phyloP scores from a whole-genome alignment of 176 grass and related monocot genomes.

The Eragrostis nindensis region DNA sequence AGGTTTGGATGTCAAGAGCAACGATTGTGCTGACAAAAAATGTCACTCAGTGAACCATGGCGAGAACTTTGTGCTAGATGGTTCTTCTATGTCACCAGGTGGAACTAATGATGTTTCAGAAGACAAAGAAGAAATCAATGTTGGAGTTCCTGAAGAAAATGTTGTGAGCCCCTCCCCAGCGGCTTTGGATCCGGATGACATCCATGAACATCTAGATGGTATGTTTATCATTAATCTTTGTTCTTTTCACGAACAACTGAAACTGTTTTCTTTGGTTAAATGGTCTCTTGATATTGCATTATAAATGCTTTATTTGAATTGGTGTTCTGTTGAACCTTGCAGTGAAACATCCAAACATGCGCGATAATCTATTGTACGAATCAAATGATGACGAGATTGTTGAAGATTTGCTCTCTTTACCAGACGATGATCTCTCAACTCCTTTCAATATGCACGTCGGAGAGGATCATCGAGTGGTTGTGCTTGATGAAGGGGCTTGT shows the following conservation, averaged over 20 bases:
- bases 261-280: conserved; percentile 27
- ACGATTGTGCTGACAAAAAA: conserved; percentile 40
- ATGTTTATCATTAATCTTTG: conserved; percentile 11
- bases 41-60: conserved; percentile 40
- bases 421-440: conserved; percentile 38
- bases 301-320: conserved; percentile 29
- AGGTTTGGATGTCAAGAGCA: conserved; percentile 50
- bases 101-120: conserved; percentile 52
- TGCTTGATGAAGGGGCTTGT: conserved; percentile 44
- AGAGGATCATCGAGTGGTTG: conserved; percentile 31
- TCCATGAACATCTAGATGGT: conserved; percentile 37
- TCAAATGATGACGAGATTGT: conserved; percentile 34
- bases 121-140: conserved; percentile 41
- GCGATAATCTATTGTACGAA: conserved; percentile 25
- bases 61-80: conserved; percentile 39
- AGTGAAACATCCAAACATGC: conserved; percentile 9
- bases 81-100: conserved; percentile 38
- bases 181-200: conserved; percentile 27
- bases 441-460: conserved; percentile 18
- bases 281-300: conserved; percentile 27
- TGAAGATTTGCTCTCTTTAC: conserved; percentile 37
- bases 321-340: conserved; percentile 45
- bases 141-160: conserved; percentile 35
- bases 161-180: not conserved
- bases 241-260: conserved; percentile 6